Base-by-base conservation (phyloP, 2,329 filamentous ascomycete genomes). In the Arachnomyces sp. region DNA sequence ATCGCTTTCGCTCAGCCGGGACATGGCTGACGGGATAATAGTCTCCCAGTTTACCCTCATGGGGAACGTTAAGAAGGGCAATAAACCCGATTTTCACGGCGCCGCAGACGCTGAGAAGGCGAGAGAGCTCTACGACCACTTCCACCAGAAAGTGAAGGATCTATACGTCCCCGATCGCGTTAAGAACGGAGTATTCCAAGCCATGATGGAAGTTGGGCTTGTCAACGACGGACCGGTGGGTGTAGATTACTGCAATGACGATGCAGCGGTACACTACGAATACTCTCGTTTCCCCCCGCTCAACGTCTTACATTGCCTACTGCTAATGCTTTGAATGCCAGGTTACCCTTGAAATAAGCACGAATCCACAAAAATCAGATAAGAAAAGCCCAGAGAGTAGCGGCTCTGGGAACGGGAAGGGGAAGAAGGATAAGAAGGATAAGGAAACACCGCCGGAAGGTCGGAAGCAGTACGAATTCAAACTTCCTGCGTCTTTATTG, bases 1-100 rank as follows among this genome's bases (percentile, higher is more conserved):
- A 34, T 25, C n/a, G 28, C 30, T 39, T 38, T 15, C 41, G 37
- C 20, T 36, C 37, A 38, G 25, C 14, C 17, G 29, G 38, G 35
- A 14, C 36, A 47, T 42, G 28, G 31, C 25, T 38, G 25, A 5
- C 20, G 14, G 11, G 3, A 17, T 31, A 13, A 12, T 57, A 93
- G 90, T 98, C 34, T 96, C 92, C 11, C 92, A 98, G 65, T 98
- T 98, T 59, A 98, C 92, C 2, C 76, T 98, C 7, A 74, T 94
- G 36, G 93, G 88, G 34, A 84, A 82, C 34, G 89, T 89, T n/a
- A 94, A 89, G 58, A 96, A 96, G 64, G 90, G 90, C 47, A 89
- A 80, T 58, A 96, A 94, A 62, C 93, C 92, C 28, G 84, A 93
- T 60, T 98, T 98, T 54, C 90, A 94, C 60, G 84, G 84, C 9